Evolutionary conservation across 768 basidiomycete species (phyloP), one percentile per base, ranked within the genome.

Genomic region (Inosperma sp.): DNA sequence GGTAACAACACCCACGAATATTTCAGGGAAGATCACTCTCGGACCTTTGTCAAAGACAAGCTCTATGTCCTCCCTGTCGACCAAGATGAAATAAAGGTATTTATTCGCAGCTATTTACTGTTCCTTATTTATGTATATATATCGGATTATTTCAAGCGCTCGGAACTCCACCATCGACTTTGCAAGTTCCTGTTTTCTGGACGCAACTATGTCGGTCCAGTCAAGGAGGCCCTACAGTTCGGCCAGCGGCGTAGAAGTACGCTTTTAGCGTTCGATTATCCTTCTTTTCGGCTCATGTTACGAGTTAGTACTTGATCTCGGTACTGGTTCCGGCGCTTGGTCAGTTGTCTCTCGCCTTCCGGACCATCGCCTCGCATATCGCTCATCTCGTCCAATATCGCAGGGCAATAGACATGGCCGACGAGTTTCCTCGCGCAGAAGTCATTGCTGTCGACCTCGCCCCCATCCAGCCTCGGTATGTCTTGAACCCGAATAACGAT

Each of bases 401-500:
- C 48, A 86, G 83, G 84, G 82, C 85, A 21, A 79, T 86, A 56
- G 81, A 82, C 64, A 78, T 86, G 68, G 85, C 84, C 42, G 82
- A 86, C 57, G 83, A 84, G 65, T 86, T 87, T 64, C 81, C 80
- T 36, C 62, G 72, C 42, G 82, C 74, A 52, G 81, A 85, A 56
- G 81, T 86, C 54, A 75, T 82, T 62, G 85, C 83, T 19, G 71
- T 84, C 53, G 84, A 87, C 70, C 74, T 87, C 27, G 83, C 84
- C 19, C 84, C 84, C 55, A 78, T 86, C 33, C 85, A 86, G 61
- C 83, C 84, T 42, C 75, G 79, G 84, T 86, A 66, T 56, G 37
- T 22, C 36, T 59, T 59, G 42, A 52, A 54, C 51, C 61, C 62
- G 60, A 64, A 61, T 55, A 59, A 57, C 55, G 51, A 52, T 52